A percentile compares a stretch with the other conserved stretches of the same genome.
These are phyloP conservation scores for Scheffersomyces parashehatae DNA, from an alignment of 1,139 yeast genomes.

Conservation along the genomic window DNA sequence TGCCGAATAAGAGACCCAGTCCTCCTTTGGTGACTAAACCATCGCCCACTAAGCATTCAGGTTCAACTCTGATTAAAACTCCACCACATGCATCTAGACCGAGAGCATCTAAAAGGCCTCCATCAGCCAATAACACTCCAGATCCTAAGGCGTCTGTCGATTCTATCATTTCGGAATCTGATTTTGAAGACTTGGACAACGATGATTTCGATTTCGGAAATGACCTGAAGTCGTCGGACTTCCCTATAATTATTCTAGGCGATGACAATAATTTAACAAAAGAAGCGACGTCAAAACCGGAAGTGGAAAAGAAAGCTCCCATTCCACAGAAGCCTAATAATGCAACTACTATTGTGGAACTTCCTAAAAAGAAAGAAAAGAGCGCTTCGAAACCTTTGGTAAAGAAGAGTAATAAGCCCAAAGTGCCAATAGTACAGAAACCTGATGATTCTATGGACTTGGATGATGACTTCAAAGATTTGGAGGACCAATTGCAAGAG, in stretches of 20 bases:
- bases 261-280: slow-evolving; percentile 1
- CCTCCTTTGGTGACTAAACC: background rate
- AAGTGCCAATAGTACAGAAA: slow-evolving; percentile 8
- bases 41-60: background rate
- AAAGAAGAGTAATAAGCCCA: too few species aligned
- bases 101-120: slow-evolving; percentile 17
- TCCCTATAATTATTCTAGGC: slow-evolving; percentile 11
- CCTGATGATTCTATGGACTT: slow-evolving; percentile 19
- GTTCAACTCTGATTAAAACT: background rate
- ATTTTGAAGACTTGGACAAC: slow-evolving; percentile 37
- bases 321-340: slow-evolving; percentile 3
- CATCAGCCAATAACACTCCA: slow-evolving; percentile 16
- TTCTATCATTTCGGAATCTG: slow-evolving; percentile 35
- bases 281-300: background rate
- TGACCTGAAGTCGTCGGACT: slow-evolving; percentile 6
- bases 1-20: slow-evolving; percentile 1
- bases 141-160: slow-evolving; percentile 9
- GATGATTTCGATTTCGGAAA: slow-evolving; percentile 13
- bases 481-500: slow-evolving; percentile 47
- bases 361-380: background rate
- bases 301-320: slow-evolving; percentile 2
- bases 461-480: slow-evolving; percentile 46
- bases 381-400: slow-evolving; percentile 5
- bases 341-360: background rate
- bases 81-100: slow-evolving; percentile 2